Evolutionary conservation across 2,329 filamentous ascomycete genomes (phyloP).

Genomic region (Xylariaceae sp.): DNA sequence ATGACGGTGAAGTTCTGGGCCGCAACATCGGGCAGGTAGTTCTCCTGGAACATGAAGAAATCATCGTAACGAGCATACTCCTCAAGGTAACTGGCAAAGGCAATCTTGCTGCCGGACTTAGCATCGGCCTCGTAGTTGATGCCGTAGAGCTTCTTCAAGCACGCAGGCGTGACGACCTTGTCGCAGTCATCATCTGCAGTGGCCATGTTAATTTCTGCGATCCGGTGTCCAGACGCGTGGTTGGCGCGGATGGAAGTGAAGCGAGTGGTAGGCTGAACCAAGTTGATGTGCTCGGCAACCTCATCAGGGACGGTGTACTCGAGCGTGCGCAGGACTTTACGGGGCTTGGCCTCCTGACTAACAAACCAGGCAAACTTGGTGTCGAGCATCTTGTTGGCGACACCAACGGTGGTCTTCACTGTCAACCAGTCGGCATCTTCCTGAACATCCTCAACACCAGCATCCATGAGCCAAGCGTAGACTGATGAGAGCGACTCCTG

Average conservation of each 20-base stretch:
- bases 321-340: conserved; percentile 20
- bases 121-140: conserved; percentile 20
- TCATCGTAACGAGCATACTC: conserved; percentile 22
- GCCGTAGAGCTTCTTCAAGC: conserved; percentile 17
- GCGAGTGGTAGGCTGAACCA: conserved; percentile 23
- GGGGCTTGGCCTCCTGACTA: conserved; percentile 17
- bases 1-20: conserved; percentile 20
- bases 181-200: conserved; percentile 16
- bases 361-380: conserved; percentile 22
- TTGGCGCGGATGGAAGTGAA: conserved; percentile 18
- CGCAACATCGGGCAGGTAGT: conserved; percentile 13
- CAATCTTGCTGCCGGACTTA: conserved; percentile 21
- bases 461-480: conserved; percentile 17
- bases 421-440: conserved; percentile 22
- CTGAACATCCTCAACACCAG: conserved; percentile 17
- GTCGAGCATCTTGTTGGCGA: conserved; percentile 23
- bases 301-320: conserved; percentile 20
- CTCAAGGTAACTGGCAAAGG: conserved; percentile 22
- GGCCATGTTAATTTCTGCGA: conserved; percentile 3
- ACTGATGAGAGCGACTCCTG: conserved; percentile 20
- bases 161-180: conserved; percentile 17
- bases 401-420: conserved; percentile 22
- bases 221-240: conserved; percentile 13
- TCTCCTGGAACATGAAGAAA: conserved; percentile 15
- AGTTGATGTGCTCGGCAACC: conserved; percentile 19